Evolutionary conservation across 495 filamentous ascomycete genomes (phyloP), one percentile per base, ranked within the genome.

Genomic region (Neurospora sublineolata): DNA sequence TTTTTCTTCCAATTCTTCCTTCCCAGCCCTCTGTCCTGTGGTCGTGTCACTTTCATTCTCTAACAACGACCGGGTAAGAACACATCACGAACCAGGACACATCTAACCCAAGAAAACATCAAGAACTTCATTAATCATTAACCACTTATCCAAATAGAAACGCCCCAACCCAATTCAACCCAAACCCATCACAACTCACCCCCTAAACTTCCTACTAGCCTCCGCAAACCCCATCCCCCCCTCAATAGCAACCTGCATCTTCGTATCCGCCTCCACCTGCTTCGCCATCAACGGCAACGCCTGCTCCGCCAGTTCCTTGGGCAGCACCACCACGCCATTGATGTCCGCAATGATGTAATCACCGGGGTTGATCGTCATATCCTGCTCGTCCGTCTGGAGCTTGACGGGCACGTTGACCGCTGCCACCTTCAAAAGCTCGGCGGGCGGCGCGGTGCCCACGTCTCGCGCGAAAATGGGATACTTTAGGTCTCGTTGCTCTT

Each of bases 291-390:
- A 74, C 37, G 79, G 81, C 36, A 87, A 67, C 7, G 82, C 84
- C 74, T 80, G 73, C 74, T 84, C 83, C 10, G 82, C 85, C 67
- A 88, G 68, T 27, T 80, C 82, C 58, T 74, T 76, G 3, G 83
- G 83, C 14, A 84, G 69, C 9, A 82, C 79, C 0, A 89, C 86
- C 0, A 88, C 86, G 3, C 88, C 88, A 72, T 90, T 85, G 20
- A 83, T 58, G 68, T 90, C 87, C 0, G 80, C 87, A 20, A 90
- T 76, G 37, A 90, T 73, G 71, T 87, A 88, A 73, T 90, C 88
- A 0, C 86, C 87, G 0, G 87, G 87, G 2, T 79, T 74, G 39
- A 89, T 82, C 23, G 78, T 76, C 64, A 84, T 84, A 30, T 86
- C 82, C 68, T 85, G 83, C 68, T 79, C 80, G 33, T 81, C 79